Evolutionary conservation across 805 yeast species (phyloP), one percentile per base, ranked within the genome.

Genomic region (Kodamaea kaohsiungensis): DNA sequence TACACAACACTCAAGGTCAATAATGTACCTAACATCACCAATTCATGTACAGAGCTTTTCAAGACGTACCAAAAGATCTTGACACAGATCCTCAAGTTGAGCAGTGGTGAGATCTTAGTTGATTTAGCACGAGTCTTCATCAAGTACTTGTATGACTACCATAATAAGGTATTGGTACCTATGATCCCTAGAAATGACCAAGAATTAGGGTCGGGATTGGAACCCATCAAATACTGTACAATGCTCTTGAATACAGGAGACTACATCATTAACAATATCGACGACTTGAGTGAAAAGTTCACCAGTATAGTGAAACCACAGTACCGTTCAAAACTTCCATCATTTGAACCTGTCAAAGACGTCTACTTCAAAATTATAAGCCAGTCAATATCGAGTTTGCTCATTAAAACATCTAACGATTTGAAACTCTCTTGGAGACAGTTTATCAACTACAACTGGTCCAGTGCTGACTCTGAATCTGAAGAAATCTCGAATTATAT

Each of bases 1-100:
- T 61, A 66, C n/a, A 71, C 73, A 3, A 72, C 74, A 6, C 71
- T 76, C 16, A 75, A 75, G 51, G 77, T 73, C 12, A 73, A 79
- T 37, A 80, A 78, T 40, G 76, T 81, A 8, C 82, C 87, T 4
- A 82, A 86, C 62, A 92, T 95, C 13, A 76, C 95, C 7, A 89
- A 87, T 39, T 89, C 97, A 0, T 88, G 96, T 9, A 90, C 96
- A 0, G 98, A 93, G 60, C 70, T 95, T 35, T 92, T 95, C 69
- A 82, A 91, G 62, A 72, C 82, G 2, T 92, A 89, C 66, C 82
- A 96, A 56, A 86, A 86, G 48, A 72, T 88, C 7, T 69, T 95
- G 38, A 76, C 85, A 18, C 97, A 90, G 65, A 78, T 91, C 8
- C 61, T 59, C 55, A 75, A 65, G 55, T 65, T 73, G 35, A 66